phyloP scores from a whole-genome alignment of 2,329 filamentous ascomycete genomes.

The Tetracladium maxilliforme region DNA sequence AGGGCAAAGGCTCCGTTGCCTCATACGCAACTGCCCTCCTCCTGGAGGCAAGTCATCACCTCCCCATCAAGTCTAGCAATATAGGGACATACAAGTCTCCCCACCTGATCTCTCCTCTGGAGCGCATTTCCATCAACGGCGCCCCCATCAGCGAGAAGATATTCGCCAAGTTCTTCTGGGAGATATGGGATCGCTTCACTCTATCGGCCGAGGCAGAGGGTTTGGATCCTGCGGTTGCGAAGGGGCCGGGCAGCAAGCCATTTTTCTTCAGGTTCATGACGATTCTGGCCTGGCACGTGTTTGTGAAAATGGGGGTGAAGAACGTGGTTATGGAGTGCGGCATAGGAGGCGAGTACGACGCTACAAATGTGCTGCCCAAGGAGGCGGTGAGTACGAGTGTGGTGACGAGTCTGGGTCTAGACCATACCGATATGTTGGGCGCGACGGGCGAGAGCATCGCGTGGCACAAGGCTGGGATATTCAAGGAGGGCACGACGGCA shows the following conservation, averaged over 20 bases:
- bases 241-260: constrained; percentile 54
- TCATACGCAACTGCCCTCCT: constrained; percentile 73
- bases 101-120: constrained; percentile 69
- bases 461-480: constrained; percentile 86
- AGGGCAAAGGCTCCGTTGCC: constrained; percentile 84
- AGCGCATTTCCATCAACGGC: constrained; percentile 73
- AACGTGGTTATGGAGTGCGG: constrained; percentile 83
- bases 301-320: constrained; percentile 59
- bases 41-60: constrained; percentile 20
- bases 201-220: constrained; percentile 7
- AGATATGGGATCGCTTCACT: constrained; percentile 59
- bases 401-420: constrained; percentile 70
- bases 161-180: constrained; percentile 70
- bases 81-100: constrained; percentile 77
- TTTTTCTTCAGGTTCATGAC: constrained; percentile 90
- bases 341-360: constrained; percentile 86
- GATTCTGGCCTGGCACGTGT: constrained; percentile 74
- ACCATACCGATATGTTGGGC: constrained; percentile 72
- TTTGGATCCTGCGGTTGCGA: constrained; percentile 22
- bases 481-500: constrained; percentile 53
- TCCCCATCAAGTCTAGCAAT: constrained; percentile 24
- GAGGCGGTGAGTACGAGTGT: constrained; percentile 53
- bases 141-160: constrained; percentile 48
- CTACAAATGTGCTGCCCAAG: constrained; percentile 64
- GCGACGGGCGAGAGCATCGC: constrained; percentile 68